These are phyloP conservation scores for Ceratobasidium sp. DNA, from an alignment of 1,284 basidiomycete species.

Conservation along the genomic window DNA sequence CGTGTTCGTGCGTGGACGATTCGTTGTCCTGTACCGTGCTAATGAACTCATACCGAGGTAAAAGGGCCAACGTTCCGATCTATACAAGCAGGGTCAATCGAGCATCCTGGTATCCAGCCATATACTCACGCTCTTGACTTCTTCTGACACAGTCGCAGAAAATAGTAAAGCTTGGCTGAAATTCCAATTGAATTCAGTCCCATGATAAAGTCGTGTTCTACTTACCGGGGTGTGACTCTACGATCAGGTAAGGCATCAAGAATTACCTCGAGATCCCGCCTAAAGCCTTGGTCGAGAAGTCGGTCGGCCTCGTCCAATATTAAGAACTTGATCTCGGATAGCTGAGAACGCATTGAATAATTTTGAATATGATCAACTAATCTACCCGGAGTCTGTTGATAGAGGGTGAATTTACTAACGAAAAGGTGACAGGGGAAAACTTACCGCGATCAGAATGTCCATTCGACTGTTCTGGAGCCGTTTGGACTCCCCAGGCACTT, in stretches of 20 bases:
- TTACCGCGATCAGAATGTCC: constrained; percentile 51
- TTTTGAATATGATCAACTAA: constrained; percentile 62
- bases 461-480: constrained; percentile 53
- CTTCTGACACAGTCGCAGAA: constrained; percentile 62
- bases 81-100: neutral
- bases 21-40: constrained; percentile 73
- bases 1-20: constrained; percentile 75
- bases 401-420: neutral
- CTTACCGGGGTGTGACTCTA: constrained; percentile 57
- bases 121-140: constrained; percentile 60
- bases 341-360: constrained; percentile 53
- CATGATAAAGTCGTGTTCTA: constrained; percentile 55
- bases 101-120: neutral
- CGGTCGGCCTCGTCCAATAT: constrained; percentile 97
- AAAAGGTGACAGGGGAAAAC: neutral
- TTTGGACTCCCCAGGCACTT: constrained; percentile 58
- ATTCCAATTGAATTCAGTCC: constrained; percentile 53
- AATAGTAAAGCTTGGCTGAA: constrained; percentile 62
- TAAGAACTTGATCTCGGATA: constrained; percentile 62
- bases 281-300: constrained; percentile 96
- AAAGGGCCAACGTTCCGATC: constrained; percentile 56
- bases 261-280: constrained; percentile 87
- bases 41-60: constrained; percentile 69
- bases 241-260: constrained; percentile 73
- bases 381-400: constrained; percentile 60